Evolutionary conservation across 352 stramenopile genomes (phyloP).

Genomic region (Blastocystis sp.): DNA sequence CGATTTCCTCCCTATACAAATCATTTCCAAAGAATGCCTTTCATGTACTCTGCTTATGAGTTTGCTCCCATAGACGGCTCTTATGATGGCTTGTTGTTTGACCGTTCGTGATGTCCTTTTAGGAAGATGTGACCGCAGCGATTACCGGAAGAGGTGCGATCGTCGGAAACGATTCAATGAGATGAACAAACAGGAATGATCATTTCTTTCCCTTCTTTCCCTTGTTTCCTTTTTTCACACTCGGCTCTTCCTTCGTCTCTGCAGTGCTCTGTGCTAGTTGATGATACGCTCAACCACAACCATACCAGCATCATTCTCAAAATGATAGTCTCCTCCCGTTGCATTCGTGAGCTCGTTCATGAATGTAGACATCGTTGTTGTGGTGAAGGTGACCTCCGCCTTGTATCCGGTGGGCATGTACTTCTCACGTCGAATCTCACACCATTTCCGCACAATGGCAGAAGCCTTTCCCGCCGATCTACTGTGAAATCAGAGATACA

Average conservation of each 20-base stretch:
- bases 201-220: constrained; percentile 18
- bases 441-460: constrained; percentile 12
- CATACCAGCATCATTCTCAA: background rate
- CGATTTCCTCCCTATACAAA: background rate
- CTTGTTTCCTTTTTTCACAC: constrained; percentile 12
- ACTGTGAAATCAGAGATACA: background rate
- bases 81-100: background rate
- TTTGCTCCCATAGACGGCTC: background rate
- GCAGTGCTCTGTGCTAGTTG: background rate
- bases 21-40: background rate
- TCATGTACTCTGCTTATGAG: background rate
- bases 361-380: constrained; percentile 24
- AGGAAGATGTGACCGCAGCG: background rate
- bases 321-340: background rate
- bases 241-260: background rate
- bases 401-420: constrained; percentile 6
- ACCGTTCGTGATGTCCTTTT: background rate
- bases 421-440: background rate
- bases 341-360: constrained; percentile 27
- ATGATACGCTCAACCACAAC: background rate
- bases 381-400: constrained; percentile 19
- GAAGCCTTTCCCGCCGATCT: background rate
- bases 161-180: background rate
- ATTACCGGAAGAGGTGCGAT: background rate
- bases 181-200: background rate